Evolutionary conservation across 1,139 yeast genomes (phyloP).

Genomic region (Yamadazyma siamensis): DNA sequence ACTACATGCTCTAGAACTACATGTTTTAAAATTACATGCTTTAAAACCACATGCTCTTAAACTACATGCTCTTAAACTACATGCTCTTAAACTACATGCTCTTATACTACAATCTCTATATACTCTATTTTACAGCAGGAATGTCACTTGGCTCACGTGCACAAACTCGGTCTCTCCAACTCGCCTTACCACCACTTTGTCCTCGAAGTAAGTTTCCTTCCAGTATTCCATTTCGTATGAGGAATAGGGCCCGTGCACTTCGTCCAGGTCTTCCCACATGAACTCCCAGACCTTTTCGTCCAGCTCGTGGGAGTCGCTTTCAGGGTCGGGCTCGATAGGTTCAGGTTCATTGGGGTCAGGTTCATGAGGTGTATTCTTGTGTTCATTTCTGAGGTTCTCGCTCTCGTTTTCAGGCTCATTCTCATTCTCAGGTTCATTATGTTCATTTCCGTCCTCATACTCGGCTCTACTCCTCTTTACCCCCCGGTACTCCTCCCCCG

Average conservation of each 20-base stretch:
- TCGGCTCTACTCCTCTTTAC: background rate
- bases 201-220: slow-evolving; percentile 56
- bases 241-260: slow-evolving; percentile 60
- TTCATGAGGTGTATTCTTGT: too few relatives aligned
- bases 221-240: slow-evolving; percentile 56
- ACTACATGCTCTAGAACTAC: too few relatives aligned
- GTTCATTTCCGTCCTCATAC: slow-evolving; percentile 9
- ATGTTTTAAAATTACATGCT: too few relatives aligned
- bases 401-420: slow-evolving; percentile 10
- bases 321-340: too few relatives aligned
- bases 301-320: background rate
- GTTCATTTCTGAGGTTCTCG: too few relatives aligned
- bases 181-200: slow-evolving; percentile 42
- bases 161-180: slow-evolving; percentile 28
- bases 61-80: too few relatives aligned
- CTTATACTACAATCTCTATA: too few relatives aligned
- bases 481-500: slow-evolving; percentile 36
- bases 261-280: slow-evolving; percentile 52
- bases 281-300: slow-evolving; percentile 55
- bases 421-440: slow-evolving; percentile 21
- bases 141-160: slow-evolving; percentile 21
- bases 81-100: too few relatives aligned
- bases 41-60: too few relatives aligned
- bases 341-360: too few relatives aligned
- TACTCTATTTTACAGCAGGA: slow-evolving; percentile 11